phyloP scores from a whole-genome alignment of 805 yeast species.

The Lipomyces sp. region DNA sequence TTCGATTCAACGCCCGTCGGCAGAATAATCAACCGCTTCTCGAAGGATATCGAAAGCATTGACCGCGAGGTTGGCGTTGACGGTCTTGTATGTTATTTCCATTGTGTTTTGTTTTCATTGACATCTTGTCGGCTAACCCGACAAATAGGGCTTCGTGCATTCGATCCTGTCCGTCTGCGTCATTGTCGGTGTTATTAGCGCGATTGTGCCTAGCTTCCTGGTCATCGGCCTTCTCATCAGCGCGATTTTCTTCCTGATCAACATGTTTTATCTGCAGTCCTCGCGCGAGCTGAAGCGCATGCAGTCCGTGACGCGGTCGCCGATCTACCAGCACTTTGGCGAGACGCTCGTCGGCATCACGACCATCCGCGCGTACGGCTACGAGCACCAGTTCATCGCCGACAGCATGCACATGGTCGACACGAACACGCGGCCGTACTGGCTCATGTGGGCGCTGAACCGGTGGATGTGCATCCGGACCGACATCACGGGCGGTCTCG shows the following conservation, averaged over 20 bases:
- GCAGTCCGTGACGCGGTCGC: slow-evolving; percentile 87
- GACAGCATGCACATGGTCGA: slow-evolving; percentile 80
- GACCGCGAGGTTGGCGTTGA: slow-evolving; percentile 88
- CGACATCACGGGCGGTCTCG: slow-evolving; percentile 77
- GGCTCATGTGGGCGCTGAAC: slow-evolving; percentile 91
- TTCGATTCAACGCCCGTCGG: slow-evolving; percentile 96
- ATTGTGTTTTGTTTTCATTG: slow-evolving; percentile 47
- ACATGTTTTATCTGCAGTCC: slow-evolving; percentile 69
- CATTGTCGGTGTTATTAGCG: slow-evolving; percentile 66
- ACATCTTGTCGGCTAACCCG: neutral
- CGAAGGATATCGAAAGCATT: slow-evolving; percentile 89
- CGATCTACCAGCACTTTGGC: slow-evolving; percentile 93
- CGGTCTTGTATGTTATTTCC: slow-evolving; percentile 68
- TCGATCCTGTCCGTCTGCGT: slow-evolving; percentile 47
- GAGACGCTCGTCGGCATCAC: slow-evolving; percentile 91
- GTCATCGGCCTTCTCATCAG: slow-evolving; percentile 64
- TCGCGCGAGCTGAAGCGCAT: slow-evolving; percentile 90
- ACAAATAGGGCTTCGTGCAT: slow-evolving; percentile 14
- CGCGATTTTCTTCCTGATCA: slow-evolving; percentile 64
- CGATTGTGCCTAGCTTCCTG: slow-evolving; percentile 81
- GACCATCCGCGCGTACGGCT: slow-evolving; percentile 94
- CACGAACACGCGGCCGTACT: slow-evolving; percentile 83
- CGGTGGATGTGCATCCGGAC: slow-evolving; percentile 89
- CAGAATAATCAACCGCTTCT: slow-evolving; percentile 91
- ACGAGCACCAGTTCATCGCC: slow-evolving; percentile 76